Evolutionary conservation across 2,329 filamentous ascomycete species (phyloP), one percentile per base, ranked within the genome.

Genomic region (Aspergillus sp.): DNA sequence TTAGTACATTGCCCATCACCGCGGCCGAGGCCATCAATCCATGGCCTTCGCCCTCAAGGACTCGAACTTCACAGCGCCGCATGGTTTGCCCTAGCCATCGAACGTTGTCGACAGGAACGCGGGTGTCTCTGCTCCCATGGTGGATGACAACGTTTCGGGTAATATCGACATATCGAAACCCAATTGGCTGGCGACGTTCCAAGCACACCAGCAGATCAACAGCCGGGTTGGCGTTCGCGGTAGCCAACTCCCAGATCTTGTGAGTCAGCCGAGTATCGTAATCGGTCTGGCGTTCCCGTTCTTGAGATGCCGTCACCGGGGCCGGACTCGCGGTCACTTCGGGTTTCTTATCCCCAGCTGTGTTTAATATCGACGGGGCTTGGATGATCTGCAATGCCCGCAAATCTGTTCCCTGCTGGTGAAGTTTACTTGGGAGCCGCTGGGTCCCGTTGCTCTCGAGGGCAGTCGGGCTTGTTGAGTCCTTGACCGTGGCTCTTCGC

Each of bases 131-230:
- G 70, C 87, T 91, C 42, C 95, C 95, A 73, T 99, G 95, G 70
- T 97, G 94, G 65, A 99, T 96, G 24, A 97, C 89, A 0, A 98
- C 90, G 0, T 91, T 86, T 9, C 92, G 86, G 6, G 90, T 96
- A 65, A 99, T 96, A 72, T 99, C 95, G 18, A 96, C 94, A 72
- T 99, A 99, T 53, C 93, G 87, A 78, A 99, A 99, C 0, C 95
- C 95, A 68, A 99, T 96, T 0, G 90, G 88, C 69, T 96, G 92
- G 29, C 91, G 86, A 22, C 95, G 87, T 75, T 99, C 95, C 1
- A 99, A 82, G 72, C 95, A 99, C 6, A 97, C 90, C 1, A 99
- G 81, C 18, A 99, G 80, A 74, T 99, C 95, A 0, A 96, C 91
- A 0, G 95, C 94, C 0, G 95, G 95, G 72, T 99, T 98, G 2